Percentiles rank a stretch among this genome's conserved stretches.
These are phyloP conservation scores for Pichia sp. DNA, from an alignment of 1,139 yeast species.

Conservation along the genomic window DNA sequence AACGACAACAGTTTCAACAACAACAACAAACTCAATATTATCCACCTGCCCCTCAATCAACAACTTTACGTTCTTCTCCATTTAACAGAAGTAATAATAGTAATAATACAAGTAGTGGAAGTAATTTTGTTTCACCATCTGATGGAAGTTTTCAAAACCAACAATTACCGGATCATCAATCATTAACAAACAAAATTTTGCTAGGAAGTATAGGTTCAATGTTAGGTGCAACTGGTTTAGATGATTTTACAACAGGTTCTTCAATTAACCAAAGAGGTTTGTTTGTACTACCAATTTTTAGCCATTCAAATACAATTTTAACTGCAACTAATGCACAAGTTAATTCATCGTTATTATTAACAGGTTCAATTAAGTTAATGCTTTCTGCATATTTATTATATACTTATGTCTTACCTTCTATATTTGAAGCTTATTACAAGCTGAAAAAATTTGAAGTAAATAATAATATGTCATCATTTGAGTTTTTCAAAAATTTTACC, in stretches of 20 bases:
- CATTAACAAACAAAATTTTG: conserved; percentile 34
- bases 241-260: conserved; percentile 22
- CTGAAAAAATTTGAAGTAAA: neutral
- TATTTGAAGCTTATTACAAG: conserved; percentile 4
- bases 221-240: conserved; percentile 36
- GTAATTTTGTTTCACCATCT: conserved; percentile 14
- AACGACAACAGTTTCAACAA: conserved; percentile 5
- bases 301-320: neutral
- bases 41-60: neutral
- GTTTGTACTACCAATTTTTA: conserved; percentile 27
- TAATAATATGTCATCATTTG: neutral
- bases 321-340: conserved; percentile 3
- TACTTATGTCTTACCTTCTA: conserved; percentile 17
- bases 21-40: conserved; percentile 1
- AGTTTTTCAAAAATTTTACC: neutral
- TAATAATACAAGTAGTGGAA: conserved; percentile 6
- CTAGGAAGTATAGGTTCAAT: conserved; percentile 54
- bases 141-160: conserved; percentile 13
- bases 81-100: conserved; percentile 11
- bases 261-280: conserved; percentile 22
- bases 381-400: conserved; percentile 17
- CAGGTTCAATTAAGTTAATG: conserved; percentile 23
- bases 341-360: conserved; percentile 13
- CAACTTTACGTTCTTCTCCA: conserved; percentile 18
- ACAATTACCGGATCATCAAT: conserved; percentile 17